A percentile compares a stretch with the other conserved stretches of the same genome.
phyloP scores from a whole-genome alignment of 306 rosid genomes.

The Cucumis sativus region DNA sequence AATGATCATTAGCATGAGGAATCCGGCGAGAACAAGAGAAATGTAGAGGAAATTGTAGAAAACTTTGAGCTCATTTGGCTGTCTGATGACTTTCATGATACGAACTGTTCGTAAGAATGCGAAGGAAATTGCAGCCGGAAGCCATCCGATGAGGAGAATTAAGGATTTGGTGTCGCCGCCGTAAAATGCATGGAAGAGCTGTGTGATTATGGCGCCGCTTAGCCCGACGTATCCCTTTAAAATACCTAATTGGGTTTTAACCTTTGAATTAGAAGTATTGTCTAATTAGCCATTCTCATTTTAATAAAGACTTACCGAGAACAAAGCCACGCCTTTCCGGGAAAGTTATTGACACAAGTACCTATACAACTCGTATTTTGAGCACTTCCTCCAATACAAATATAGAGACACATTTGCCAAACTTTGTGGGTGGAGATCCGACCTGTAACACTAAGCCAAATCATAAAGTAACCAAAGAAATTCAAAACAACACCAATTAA shows the following conservation, averaged over 20 bases:
- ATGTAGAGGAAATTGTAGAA: conserved; percentile 20
- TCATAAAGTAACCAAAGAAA: conserved; percentile 14
- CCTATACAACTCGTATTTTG: conserved; percentile 49
- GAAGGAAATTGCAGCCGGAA: conserved; percentile 16
- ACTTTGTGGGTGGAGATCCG: neutral
- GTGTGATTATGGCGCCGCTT: conserved; percentile 26
- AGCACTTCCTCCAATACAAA: conserved; percentile 6
- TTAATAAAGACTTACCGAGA: conserved; percentile 11
- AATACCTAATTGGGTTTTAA: no score
- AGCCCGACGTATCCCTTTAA: conserved; percentile 61
- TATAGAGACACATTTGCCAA: conserved; percentile 13
- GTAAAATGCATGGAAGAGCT: conserved; percentile 16
- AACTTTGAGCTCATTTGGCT: conserved; percentile 14
- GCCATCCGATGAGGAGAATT: conserved; percentile 26
- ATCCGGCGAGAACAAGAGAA: conserved; percentile 19
- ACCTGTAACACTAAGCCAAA: conserved; percentile 3
- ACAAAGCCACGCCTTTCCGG: conserved; percentile 54
- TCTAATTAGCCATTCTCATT: no score
- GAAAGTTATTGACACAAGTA: conserved; percentile 65
- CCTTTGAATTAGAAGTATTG: no score
- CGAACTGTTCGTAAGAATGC: conserved; percentile 11
- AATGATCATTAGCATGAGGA: conserved; percentile 18
- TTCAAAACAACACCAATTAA: neutral
- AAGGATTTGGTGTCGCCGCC: conserved; percentile 12
- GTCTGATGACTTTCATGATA: conserved; percentile 6